A percentile compares a stretch with the other conserved stretches of the same genome.
Conservation (phyloP, 768 basidiomycete species). For the Leccinum boreale region DNA sequence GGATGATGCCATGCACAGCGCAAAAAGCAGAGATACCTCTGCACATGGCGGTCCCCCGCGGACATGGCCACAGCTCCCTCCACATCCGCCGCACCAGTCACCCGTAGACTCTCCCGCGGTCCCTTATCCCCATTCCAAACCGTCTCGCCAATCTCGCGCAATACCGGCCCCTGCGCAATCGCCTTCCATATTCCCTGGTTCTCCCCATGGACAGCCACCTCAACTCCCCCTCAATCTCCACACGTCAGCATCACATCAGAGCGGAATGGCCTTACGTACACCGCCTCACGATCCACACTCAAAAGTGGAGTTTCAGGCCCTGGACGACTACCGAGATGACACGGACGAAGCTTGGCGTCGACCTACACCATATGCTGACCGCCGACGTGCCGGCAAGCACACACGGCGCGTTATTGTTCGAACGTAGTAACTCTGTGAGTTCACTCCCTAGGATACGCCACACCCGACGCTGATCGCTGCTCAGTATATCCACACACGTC, state of each 20-base stretch:
- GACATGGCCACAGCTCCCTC: slow-evolving; percentile 32
- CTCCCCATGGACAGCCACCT: slow-evolving; percentile 31
- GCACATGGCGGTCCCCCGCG: slow-evolving; percentile 26
- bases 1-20: slow-evolving; percentile 17
- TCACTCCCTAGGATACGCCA: neutral
- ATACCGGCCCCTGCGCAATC: slow-evolving; percentile 24
- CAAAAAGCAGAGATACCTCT: slow-evolving; percentile 25
- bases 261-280: slow-evolving; percentile 37
- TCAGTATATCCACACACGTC: slow-evolving; percentile 5
- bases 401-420: slow-evolving; percentile 69
- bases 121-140: slow-evolving; percentile 34
- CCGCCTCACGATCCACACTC: slow-evolving; percentile 44
- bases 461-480: neutral
- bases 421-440: slow-evolving; percentile 21
- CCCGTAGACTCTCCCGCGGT: slow-evolving; percentile 31
- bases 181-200: slow-evolving; percentile 27
- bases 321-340: slow-evolving; percentile 54
- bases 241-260: slow-evolving; percentile 23
- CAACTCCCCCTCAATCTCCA: slow-evolving; percentile 36
- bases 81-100: slow-evolving; percentile 28
- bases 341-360: slow-evolving; percentile 69
- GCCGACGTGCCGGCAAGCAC: slow-evolving; percentile 77
- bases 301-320: slow-evolving; percentile 29
- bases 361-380: slow-evolving; percentile 71
- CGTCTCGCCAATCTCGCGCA: slow-evolving; percentile 27